Base-by-base conservation (phyloP, 2,329 filamentous ascomycete genomes). In the Exserohilum turcica region DNA sequence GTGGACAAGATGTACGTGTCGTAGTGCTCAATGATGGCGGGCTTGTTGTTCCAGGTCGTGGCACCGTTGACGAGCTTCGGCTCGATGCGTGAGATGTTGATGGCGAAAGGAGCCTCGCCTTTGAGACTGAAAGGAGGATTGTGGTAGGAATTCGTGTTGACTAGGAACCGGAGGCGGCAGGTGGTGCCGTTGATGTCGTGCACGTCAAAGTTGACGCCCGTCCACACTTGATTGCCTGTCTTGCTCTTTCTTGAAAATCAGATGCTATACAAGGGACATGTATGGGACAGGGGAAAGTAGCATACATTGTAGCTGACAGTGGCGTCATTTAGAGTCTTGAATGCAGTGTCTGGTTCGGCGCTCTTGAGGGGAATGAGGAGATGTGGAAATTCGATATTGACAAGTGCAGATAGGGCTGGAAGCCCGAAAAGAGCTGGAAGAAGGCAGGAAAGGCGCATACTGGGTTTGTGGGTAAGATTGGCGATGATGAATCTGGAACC, bases 321-420 rank as follows among this genome's bases (percentile, higher is more conserved):
- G 35, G 61, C 69, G 7, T 50, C 52, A 12, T 52, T 56, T 16
- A 67, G 56, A 3, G 72, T 75, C 16, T 55, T 57, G 19, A 60
- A 65, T 2, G 63, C 45, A 2, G 38, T 56, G 40, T 66, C 43
- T 13, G 71, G 67, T 1, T 44, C 29, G 12, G 51, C 44, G 18
- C 59, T 49, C 21, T 64, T 61, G 33, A 74, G 49, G 1, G 71
- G 72, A n/a, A 74, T 54, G 36, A 75, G 66, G 39, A 74, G 67
- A 36, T 70, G 66, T 3, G 71, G 71, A 10, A 70, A 72, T 21
- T 70, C 48, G 7, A 59, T 56, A 28, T 47, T 45, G 37, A 66
- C 21, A 24, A 68, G 59, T 3, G 43, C 33, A 18, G 62, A 58
- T 29, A 58, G 13, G 29, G 48, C 33, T 8, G 51, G 39, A 29